A percentile compares a stretch with the other conserved stretches of the same genome.
These are phyloP conservation scores for Stagonosporopsis rhizophila DNA, from an alignment of 2,329 filamentous ascomycete genomes.

Conservation along the genomic window DNA sequence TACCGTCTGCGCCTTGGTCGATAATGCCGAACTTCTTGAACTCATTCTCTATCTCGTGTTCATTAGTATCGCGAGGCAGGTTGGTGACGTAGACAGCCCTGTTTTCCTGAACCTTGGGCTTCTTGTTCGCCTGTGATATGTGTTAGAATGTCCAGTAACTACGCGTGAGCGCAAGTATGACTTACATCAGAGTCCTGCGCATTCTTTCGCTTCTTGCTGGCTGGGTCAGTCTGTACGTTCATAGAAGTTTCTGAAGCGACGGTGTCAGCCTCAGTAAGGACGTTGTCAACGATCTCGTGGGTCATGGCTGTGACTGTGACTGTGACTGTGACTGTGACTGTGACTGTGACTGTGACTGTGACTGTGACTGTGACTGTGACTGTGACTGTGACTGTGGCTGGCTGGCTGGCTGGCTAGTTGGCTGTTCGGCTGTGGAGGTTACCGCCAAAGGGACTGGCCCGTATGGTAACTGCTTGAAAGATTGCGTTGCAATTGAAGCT, in stretches of 20 bases:
- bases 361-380: neutral
- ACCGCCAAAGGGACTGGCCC: too few species aligned
- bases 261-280: constrained; percentile 23
- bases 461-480: too few species aligned
- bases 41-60: constrained; percentile 79
- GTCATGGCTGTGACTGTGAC: constrained; percentile 15
- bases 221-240: constrained; percentile 11
- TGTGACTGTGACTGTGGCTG: neutral
- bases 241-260: constrained; percentile 10
- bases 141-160: neutral
- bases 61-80: constrained; percentile 78
- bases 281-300: constrained; percentile 24
- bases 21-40: constrained; percentile 93
- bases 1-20: constrained; percentile 88
- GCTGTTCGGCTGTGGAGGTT: too few species aligned
- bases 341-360: neutral
- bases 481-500: neutral
- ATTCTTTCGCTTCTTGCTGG: constrained; percentile 37
- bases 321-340: neutral
- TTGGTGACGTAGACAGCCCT: constrained; percentile 93
- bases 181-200: constrained; percentile 29
- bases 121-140: constrained; percentile 47
- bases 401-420: too few species aligned
- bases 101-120: constrained; percentile 64
- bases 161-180: neutral